phyloP scores from a whole-genome alignment of 805 yeast genomes.

The Torulaspora microellipsoides region DNA sequence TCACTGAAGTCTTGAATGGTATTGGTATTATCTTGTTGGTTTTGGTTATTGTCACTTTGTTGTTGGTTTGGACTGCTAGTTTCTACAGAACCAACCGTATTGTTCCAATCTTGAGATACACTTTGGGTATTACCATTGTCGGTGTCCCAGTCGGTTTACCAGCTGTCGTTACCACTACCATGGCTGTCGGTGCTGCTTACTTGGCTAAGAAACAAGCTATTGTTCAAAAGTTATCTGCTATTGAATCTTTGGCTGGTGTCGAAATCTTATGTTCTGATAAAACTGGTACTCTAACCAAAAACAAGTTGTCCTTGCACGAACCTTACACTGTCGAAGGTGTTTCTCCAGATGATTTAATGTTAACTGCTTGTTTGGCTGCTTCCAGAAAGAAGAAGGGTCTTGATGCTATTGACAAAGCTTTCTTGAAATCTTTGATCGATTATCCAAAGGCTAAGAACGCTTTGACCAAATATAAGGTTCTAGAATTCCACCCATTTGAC shows the following conservation, averaged over 20 bases:
- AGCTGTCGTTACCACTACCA: constrained; percentile 96
- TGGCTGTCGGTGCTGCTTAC: constrained; percentile 99
- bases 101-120: constrained; percentile 84
- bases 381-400: constrained; percentile 97
- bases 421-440: constrained; percentile 79
- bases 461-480: constrained; percentile 87
- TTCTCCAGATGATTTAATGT: constrained; percentile 91
- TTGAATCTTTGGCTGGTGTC: constrained; percentile 96
- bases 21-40: constrained; percentile 90
- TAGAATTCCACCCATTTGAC: constrained; percentile 96
- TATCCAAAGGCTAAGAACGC: constrained; percentile 94
- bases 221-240: constrained; percentile 94
- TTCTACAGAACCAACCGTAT: constrained; percentile 89
- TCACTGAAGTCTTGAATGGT: constrained; percentile 96
- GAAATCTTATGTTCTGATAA: constrained; percentile 97
- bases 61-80: constrained; percentile 88
- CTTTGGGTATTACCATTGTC: constrained; percentile 91
- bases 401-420: constrained; percentile 96
- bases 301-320: constrained; percentile 91
- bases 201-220: constrained; percentile 95
- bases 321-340: constrained; percentile 98
- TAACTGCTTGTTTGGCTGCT: constrained; percentile 97
- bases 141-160: constrained; percentile 99
- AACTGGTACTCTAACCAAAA: constrained; percentile 97
- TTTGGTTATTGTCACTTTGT: constrained; percentile 78